phyloP scores from a whole-genome alignment of 2,329 filamentous ascomycete species.

The Ophidiomyces ophidiicola region DNA sequence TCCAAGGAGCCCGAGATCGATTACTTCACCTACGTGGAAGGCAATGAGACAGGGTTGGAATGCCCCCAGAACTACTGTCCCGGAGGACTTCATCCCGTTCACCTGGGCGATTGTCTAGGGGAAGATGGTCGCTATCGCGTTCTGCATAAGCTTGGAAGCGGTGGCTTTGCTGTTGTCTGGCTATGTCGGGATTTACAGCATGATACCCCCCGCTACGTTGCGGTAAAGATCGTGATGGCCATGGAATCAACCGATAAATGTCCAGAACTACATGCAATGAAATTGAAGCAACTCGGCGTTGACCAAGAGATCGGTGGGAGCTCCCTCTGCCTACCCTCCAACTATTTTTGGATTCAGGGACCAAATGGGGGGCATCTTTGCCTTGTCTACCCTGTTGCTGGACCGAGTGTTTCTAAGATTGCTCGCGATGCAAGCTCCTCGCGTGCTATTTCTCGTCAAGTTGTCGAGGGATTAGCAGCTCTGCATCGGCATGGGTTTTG shows the following conservation, averaged over 20 bases:
- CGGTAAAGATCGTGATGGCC: conserved; percentile 2
- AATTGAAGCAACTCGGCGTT: not conserved
- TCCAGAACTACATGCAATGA: not conserved
- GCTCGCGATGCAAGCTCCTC: conserved; percentile 1
- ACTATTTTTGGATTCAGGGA: conserved; percentile 30
- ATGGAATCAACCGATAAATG: not conserved
- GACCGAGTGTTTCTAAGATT: conserved; percentile 7
- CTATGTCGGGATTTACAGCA: conserved; percentile 22
- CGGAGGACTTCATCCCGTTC: conserved; percentile 27
- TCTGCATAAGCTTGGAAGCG: conserved; percentile 29
- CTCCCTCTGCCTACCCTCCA: conserved; percentile 28
- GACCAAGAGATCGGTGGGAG: not conserved
- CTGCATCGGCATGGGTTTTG: conserved; percentile 7
- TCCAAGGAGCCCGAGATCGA: too few species aligned
- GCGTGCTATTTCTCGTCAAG: not conserved
- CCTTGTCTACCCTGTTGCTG: conserved; percentile 17
- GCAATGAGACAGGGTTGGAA: too few species aligned
- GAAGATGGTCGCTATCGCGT: conserved; percentile 26
- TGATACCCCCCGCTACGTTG: conserved; percentile 1
- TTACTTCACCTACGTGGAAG: too few species aligned
- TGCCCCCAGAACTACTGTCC: conserved; percentile 17
- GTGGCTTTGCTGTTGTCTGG: conserved; percentile 29
- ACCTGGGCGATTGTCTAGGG: conserved; percentile 23
- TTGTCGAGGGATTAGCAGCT: conserved; percentile 4
- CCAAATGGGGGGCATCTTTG: conserved; percentile 38